Percentiles rank a stretch among this genome's conserved stretches.
phyloP scores from a whole-genome alignment of 768 basidiomycete species.

The Fibroporia radiculosa region DNA sequence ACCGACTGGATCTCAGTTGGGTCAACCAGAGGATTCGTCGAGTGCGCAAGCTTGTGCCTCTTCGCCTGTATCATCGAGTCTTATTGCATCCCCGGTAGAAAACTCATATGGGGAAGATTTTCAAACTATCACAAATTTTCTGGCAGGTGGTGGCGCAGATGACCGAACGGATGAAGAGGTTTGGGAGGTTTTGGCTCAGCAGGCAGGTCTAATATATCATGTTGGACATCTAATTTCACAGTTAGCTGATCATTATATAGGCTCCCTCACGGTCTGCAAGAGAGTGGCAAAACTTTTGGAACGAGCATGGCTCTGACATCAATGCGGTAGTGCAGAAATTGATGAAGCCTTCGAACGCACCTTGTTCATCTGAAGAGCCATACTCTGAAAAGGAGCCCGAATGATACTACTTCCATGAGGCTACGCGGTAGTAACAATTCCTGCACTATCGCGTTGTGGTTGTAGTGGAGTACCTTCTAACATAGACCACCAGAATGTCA shows the following conservation, averaged over 20 bases:
- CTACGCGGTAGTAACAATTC: no score
- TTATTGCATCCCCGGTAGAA: background rate
- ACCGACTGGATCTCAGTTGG: background rate
- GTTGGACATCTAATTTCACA: background rate
- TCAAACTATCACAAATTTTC: conserved; percentile 45
- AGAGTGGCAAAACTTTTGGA: conserved; percentile 11
- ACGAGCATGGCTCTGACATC: conserved; percentile 4
- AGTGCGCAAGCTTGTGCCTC: background rate
- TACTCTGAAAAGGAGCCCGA: no score
- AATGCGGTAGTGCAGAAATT: background rate
- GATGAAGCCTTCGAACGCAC: no score
- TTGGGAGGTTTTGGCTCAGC: conserved; percentile 40
- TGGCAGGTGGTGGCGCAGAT: conserved; percentile 43
- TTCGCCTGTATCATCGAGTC: background rate
- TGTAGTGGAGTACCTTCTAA: no score
- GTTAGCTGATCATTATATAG: conserved; percentile 1
- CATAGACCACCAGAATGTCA: no score
- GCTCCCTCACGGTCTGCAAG: conserved; percentile 4
- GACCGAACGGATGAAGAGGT: conserved; percentile 39
- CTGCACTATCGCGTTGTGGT: no score
- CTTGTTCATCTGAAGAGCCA: no score
- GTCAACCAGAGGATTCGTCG: background rate
- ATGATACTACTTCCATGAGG: no score
- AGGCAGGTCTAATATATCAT: conserved; percentile 29
- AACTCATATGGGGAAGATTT: conserved; percentile 31